Conservation (phyloP, 495 filamentous ascomycete species). For the Echria macrotheca region DNA sequence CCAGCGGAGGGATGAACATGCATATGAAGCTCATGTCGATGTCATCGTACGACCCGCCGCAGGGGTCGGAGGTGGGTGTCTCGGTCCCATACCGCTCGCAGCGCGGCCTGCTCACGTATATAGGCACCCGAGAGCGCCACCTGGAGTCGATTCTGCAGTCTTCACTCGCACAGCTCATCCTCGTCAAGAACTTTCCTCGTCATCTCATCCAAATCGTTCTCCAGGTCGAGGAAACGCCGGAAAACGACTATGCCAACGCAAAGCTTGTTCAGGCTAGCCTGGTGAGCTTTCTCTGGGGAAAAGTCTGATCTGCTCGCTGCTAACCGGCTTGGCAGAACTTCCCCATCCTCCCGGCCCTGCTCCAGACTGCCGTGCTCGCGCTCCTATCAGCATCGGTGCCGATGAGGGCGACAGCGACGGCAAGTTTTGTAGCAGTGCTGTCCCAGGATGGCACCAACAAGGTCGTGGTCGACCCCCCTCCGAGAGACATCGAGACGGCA, state of each 20-base stretch:
- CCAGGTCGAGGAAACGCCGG: slow-evolving; percentile 55
- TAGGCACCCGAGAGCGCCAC: slow-evolving; percentile 66
- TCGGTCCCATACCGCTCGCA: slow-evolving; percentile 30
- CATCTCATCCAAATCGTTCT: slow-evolving; percentile 61
- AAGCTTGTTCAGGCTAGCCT: slow-evolving; percentile 46
- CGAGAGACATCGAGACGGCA: slow-evolving; percentile 50
- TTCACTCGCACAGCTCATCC: slow-evolving; percentile 62
- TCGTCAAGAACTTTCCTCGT: slow-evolving; percentile 62
- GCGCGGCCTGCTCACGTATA: slow-evolving; percentile 30
- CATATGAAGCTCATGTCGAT: slow-evolving; percentile 85
- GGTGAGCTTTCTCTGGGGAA: slow-evolving; percentile 29
- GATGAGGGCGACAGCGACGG: slow-evolving; percentile 61
- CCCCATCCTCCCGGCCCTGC: slow-evolving; percentile 63
- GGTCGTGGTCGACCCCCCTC: slow-evolving; percentile 51
- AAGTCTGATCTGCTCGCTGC: neutral
- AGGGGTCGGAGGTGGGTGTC: slow-evolving; percentile 70
- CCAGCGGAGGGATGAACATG: slow-evolving; percentile 74
- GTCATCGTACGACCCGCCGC: slow-evolving; percentile 80
- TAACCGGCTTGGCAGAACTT: slow-evolving; percentile 52
- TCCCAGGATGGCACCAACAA: slow-evolving; percentile 36
- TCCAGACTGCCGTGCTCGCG: slow-evolving; percentile 69
- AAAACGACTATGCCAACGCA: slow-evolving; percentile 49
- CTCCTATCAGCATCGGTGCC: slow-evolving; percentile 72
- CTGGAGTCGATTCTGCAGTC: slow-evolving; percentile 65
- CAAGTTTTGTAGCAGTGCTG: slow-evolving; percentile 58